Base-by-base conservation (phyloP, 805 yeast genomes). In the Metschnikowia lunata region DNA sequence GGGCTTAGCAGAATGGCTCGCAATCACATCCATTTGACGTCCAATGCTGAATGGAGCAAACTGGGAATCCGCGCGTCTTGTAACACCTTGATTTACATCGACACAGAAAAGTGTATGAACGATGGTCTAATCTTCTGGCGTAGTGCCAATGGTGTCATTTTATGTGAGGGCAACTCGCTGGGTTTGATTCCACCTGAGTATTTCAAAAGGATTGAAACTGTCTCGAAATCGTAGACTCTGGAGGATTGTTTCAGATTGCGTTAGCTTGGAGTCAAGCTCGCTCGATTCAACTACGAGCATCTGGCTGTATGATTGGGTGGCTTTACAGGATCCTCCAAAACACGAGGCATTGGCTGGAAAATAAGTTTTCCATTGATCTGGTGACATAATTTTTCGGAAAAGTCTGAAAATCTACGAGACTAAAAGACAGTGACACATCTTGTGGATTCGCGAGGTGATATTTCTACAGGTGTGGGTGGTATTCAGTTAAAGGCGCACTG, bases 11-110 rank as follows among this genome's bases (percentile, higher is more conserved):
- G 64, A 47, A 87, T 89, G 96, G 65, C 62, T 29, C 69, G 99
- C 55, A 83, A 83, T 51, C 98, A 93, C 61, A 79, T 93, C 13
- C 99, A 93, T 64, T 73, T 91, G 59, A 87, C 98, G 0, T 66
- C 78, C 1, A 66, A 64, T 27, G 68, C 69, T 4, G 59, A 60
- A 5, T 59, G 64, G 12, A 82, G 82, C 11, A 71, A 83, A 11
- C 80, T 90, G 48, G 98, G 98, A 0, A 78, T 88, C 69, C 70
- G 97, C 40, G 53, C 62, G n/a, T 67, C 70, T 34, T 66, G 81
- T 43, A 68, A 74, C 26, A 78, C 85, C 1, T 63, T 80, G 43
- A 82, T 93, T 3, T 85, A 76, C 55, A 57, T 91, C 4, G 80
- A 89, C 55, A 65, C 76, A 2, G 67, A 60, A 3, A 71, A 71